Conservation (phyloP, 345 rosid species). For the Hypericum androsaemum region DNA sequence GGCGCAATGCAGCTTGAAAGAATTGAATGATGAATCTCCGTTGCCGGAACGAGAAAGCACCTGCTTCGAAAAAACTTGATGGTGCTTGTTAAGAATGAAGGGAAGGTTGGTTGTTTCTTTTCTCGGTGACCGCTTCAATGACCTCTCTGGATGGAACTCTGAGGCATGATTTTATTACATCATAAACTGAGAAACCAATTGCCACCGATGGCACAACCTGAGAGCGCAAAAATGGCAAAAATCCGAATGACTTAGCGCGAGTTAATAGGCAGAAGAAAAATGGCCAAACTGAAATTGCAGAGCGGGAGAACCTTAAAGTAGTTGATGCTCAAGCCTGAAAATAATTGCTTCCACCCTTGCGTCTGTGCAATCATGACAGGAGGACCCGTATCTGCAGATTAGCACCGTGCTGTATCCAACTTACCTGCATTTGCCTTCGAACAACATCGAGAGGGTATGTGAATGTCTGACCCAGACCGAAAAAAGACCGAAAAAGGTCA, state of each 20-base stretch:
- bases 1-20: background rate
- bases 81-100: slow-evolving; percentile 27
- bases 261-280: background rate
- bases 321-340: slow-evolving; percentile 89
- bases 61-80: too few relatives aligned
- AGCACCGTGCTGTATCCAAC: background rate
- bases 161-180: slow-evolving; percentile 62
- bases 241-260: background rate
- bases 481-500: slow-evolving; percentile 78
- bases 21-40: background rate
- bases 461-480: slow-evolving; percentile 90
- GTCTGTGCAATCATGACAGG: slow-evolving; percentile 46
- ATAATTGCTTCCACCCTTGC: slow-evolving; percentile 94
- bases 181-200: slow-evolving; percentile 89
- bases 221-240: background rate
- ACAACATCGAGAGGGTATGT: slow-evolving; percentile 95
- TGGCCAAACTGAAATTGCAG: background rate
- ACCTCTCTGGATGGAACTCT: slow-evolving; percentile 75
- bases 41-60: too few relatives aligned
- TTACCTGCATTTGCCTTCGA: slow-evolving; percentile 96
- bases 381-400: slow-evolving; percentile 25
- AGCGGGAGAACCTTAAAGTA: slow-evolving; percentile 54
- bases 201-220: slow-evolving; percentile 94
- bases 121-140: slow-evolving; percentile 41
- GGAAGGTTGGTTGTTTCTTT: slow-evolving; percentile 39